Evolutionary conservation across 78 protist genomes (phyloP).

Genomic region (Dictyostelium citrinum): DNA sequence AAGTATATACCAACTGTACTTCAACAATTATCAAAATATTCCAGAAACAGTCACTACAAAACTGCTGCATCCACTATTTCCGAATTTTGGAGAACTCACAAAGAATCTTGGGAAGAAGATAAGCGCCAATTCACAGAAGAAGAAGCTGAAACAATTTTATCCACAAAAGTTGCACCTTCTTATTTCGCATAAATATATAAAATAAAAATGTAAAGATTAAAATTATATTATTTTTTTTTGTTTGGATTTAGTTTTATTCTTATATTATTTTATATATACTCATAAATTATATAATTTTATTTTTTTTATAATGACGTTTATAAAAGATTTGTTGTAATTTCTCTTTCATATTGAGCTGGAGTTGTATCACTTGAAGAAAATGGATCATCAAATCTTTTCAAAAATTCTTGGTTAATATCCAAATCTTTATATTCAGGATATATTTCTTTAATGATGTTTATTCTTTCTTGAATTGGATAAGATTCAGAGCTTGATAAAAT

Average conservation of each 20-base stretch:
- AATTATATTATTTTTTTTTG: neutral
- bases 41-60: neutral
- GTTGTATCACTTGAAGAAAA: neutral
- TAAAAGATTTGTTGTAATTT: neutral
- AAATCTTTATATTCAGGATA: conserved; percentile 3
- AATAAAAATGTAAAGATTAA: neutral
- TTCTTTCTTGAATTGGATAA: conserved; percentile 1
- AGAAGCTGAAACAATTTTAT: conserved; percentile 15
- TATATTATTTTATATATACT: neutral
- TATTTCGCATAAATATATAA: conserved; percentile 39
- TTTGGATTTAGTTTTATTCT: neutral
- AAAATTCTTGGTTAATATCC: neutral
- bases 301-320: no score
- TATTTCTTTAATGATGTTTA: conserved; percentile 11
- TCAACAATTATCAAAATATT: conserved; percentile 5
- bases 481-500: neutral
- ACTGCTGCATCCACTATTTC: conserved; percentile 12
- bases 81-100: conserved; percentile 73
- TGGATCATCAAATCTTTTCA: neutral
- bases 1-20: conserved; percentile 35
- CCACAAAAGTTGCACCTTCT: conserved; percentile 54
- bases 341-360: neutral
- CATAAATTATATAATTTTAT: no score
- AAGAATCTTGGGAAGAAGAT: conserved; percentile 62
- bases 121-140: conserved; percentile 38